These are phyloP conservation scores for Parietaria judaica DNA, from an alignment of 306 rosid genomes.

Conservation along the genomic window DNA sequence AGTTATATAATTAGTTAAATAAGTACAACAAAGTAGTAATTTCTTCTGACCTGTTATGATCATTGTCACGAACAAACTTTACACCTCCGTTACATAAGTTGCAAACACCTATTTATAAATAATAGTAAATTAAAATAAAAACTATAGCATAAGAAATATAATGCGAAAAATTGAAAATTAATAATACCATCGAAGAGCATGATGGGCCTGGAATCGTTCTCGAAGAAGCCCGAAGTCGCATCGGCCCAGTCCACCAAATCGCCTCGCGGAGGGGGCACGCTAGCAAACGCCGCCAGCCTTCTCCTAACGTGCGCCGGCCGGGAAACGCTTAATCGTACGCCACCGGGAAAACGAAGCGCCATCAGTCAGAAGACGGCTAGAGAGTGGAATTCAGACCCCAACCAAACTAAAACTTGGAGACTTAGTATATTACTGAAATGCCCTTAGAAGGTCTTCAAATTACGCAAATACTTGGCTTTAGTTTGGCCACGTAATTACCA, in stretches of 20 bases:
- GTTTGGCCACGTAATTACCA: no score
- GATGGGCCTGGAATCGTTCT: conserved; percentile 71
- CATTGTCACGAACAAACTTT: conserved; percentile 71
- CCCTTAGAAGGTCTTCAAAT: background rate
- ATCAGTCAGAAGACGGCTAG: conserved; percentile 11
- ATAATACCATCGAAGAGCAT: conserved; percentile 80
- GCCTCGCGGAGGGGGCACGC: conserved; percentile 36
- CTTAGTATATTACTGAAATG: background rate
- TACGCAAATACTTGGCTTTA: background rate
- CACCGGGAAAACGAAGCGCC: conserved; percentile 51
- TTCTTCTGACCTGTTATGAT: conserved; percentile 43
- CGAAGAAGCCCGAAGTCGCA: conserved; percentile 71
- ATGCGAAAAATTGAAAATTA: background rate
- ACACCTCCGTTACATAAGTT: conserved; percentile 96
- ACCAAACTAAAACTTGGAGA: no score
- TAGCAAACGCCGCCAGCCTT: conserved; percentile 32
- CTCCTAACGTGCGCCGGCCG: conserved; percentile 20
- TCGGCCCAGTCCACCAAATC: conserved; percentile 43
- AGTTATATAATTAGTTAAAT: background rate
- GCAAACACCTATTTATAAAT: conserved; percentile 52
- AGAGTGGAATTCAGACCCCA: no score
- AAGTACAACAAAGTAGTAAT: background rate
- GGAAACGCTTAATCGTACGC: conserved; percentile 17
- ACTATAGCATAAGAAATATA: background rate
- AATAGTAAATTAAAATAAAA: background rate